phyloP scores from a whole-genome alignment of 1,139 yeast species.

The Geotrichum restrictum region DNA sequence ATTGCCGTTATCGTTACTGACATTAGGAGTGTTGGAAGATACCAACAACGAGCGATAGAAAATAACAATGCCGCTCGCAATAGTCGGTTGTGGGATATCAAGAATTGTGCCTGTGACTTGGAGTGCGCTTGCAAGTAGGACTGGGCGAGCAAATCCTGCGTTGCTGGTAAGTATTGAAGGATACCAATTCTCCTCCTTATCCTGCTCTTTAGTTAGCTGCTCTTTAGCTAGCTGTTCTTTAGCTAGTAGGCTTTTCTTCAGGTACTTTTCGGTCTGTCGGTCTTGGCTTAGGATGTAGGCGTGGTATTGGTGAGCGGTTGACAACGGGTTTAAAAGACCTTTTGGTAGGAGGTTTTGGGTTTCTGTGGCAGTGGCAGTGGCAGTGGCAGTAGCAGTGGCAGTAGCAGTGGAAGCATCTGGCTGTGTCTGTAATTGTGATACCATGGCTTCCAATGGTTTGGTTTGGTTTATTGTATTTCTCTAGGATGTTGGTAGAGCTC shows the following conservation, averaged over 20 bases:
- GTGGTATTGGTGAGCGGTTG: constrained; percentile 12
- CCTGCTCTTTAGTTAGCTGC: no score
- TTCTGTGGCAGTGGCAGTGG: no score
- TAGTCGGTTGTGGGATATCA: constrained; percentile 1
- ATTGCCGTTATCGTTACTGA: no score
- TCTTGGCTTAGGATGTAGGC: background rate
- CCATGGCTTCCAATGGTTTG: no score
- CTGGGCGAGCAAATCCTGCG: background rate
- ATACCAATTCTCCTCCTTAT: no score
- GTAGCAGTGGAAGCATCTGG: no score
- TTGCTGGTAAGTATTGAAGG: background rate
- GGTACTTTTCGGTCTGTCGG: background rate
- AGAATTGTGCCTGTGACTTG: constrained; percentile 7
- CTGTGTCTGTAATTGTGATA: no score
- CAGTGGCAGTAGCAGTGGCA: no score
- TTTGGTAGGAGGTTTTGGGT: background rate
- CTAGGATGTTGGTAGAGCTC: no score
- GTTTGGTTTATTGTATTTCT: no score
- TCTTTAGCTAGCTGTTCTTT: no score
- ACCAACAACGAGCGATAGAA: constrained; percentile 23
- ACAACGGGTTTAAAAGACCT: constrained; percentile 9
- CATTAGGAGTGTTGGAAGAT: constrained; percentile 4
- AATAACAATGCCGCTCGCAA: constrained; percentile 24
- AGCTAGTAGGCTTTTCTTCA: no score
- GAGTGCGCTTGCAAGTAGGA: background rate